Evolutionary conservation across 1,284 basidiomycete genomes (phyloP).

Genomic region (Cutaneotrichosporon cyanovorans): DNA sequence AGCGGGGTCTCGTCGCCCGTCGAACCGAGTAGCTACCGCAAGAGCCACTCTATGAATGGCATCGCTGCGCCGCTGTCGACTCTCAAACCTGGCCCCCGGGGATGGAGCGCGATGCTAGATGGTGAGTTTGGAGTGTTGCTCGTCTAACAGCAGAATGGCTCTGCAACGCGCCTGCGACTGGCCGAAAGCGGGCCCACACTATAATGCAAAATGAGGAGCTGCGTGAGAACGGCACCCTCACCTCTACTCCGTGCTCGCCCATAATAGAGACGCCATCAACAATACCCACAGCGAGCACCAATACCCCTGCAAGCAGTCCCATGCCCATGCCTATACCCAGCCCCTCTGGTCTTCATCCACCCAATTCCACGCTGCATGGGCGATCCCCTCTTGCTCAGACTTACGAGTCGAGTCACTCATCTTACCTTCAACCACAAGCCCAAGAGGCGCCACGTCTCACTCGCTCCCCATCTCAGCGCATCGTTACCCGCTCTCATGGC

Average conservation of each 20-base stretch:
- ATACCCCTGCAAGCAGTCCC: no score
- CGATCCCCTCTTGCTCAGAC: background rate
- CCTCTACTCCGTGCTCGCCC: no score
- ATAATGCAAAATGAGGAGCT: no score
- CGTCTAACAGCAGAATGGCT: conserved; percentile 33
- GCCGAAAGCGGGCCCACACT: no score
- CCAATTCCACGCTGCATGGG: no score
- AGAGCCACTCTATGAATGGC: background rate
- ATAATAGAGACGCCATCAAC: no score
- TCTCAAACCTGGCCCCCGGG: conserved; percentile 10
- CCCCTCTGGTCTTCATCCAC: no score
- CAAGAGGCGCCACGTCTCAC: background rate
- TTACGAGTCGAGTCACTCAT: background rate
- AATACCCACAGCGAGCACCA: no score
- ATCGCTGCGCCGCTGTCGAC: background rate
- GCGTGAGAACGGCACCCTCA: no score
- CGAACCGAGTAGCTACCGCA: no score
- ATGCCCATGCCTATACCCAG: no score
- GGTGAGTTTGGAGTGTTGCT: conserved; percentile 21
- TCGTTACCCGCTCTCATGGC: background rate
- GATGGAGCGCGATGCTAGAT: conserved; percentile 43
- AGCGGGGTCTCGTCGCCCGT: no score
- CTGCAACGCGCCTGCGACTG: conserved; percentile 16
- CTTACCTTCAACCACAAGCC: background rate
- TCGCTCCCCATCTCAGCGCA: background rate